Evolutionary conservation across 176 grass and related monocot genomes (phyloP), one percentile per base, ranked within the genome.

Genomic region (Hordeum marinum): DNA sequence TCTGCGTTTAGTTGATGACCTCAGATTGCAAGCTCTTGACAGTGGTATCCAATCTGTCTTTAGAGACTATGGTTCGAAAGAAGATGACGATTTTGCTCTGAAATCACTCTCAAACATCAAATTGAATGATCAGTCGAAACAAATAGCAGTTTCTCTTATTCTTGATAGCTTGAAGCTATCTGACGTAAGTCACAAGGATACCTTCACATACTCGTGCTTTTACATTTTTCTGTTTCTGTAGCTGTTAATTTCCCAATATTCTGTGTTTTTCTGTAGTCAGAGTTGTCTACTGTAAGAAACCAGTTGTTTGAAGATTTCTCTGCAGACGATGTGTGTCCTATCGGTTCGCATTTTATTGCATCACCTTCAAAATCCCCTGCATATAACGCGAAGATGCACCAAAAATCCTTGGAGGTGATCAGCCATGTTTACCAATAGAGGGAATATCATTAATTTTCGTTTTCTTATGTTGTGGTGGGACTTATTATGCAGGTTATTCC

Each of bases 291-390:
- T 11, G 55, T 92, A 89, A 88, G 63, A 82, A 90, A 94, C 57
- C 93, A 98, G 43, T 64, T 98, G 68, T 84, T 98, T 75, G 90
- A 94, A 85, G 96, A 98, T 64, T 98, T 98, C 82, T 85, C 81
- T 43, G 79, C 75, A 41, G 96, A 98, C 40, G 93, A 98, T 85
- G 76, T 60, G 8, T 94, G 83, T 85, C 79, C 86, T 41, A 18
- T 98, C 46, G 93, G 91, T 68, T 86, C 87, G 85, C 84, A 94
- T 84, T 83, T 90, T 77, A 83, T 64, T 43, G 93, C 94, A 17
- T 80, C 88, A 57, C 80, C 90, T 85, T 84, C 90, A 68, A 69
- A 77, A 25, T 82, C 65, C 48, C 10, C 36, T 69, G 2, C 58
- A 75, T 72, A 77, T 26, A 84, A 60, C 65, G 78, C 58, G 9